Evolutionary conservation across 108 stramenopile genomes (phyloP).

Genomic region (Poteriospumella lacustris): DNA sequence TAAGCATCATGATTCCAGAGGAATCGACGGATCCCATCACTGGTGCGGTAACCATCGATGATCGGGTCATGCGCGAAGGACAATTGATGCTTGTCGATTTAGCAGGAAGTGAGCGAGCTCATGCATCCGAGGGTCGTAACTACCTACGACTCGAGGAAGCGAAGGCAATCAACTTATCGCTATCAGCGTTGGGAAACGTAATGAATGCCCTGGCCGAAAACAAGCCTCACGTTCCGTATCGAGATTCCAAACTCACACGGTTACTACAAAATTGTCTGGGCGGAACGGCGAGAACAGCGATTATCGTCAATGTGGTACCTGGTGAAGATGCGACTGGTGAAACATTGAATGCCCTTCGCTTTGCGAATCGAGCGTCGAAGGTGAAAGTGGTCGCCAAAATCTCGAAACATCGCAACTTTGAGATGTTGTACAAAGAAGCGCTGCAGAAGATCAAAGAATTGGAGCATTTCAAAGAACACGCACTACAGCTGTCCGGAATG

Average conservation of each 20-base stretch:
- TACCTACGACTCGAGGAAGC: constrained; percentile 35
- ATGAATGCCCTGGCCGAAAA: constrained; percentile 45
- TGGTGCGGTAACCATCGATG: background rate
- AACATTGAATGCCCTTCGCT: constrained; percentile 36
- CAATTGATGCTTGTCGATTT: constrained; percentile 44
- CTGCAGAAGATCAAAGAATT: constrained; percentile 1
- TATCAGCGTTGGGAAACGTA: constrained; percentile 50
- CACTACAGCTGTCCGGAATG: background rate
- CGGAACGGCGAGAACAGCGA: constrained; percentile 32
- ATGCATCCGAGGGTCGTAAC: background rate
- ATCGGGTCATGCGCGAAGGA: constrained; percentile 14
- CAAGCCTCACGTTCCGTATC: constrained; percentile 42
- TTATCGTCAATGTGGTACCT: constrained; percentile 26
- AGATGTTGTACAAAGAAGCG: constrained; percentile 36
- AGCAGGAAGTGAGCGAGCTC: constrained; percentile 44
- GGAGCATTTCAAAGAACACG: background rate
- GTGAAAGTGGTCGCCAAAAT: constrained; percentile 36
- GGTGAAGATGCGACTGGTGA: constrained; percentile 56
- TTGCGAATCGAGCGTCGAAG: constrained; percentile 34
- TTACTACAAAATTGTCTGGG: constrained; percentile 42
- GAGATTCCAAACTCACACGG: constrained; percentile 49
- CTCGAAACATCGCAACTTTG: constrained; percentile 32
- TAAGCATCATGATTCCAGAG: constrained; percentile 17
- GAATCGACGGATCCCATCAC: background rate
- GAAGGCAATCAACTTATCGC: constrained; percentile 42